A percentile compares a stretch with the other conserved stretches of the same genome.
Evolutionary conservation across 768 basidiomycete genomes (phyloP).

Genomic region (Pulveroboletus sp.): DNA sequence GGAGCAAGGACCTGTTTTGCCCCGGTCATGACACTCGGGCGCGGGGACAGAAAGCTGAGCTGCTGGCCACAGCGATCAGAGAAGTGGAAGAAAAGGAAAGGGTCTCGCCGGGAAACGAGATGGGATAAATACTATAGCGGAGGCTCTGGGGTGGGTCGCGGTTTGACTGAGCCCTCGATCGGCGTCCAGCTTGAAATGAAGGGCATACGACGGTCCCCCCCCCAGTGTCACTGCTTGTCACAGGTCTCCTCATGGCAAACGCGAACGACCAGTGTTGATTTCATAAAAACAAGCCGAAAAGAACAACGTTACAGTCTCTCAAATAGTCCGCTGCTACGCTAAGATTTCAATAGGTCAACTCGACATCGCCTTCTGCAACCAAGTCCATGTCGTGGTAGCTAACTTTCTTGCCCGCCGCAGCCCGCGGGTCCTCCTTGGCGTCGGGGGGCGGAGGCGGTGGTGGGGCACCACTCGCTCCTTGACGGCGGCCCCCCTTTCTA

Average conservation of each 20-base stretch:
- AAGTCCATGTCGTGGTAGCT: slow-evolving; percentile 96
- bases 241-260: slow-evolving; percentile 26
- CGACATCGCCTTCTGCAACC: slow-evolving; percentile 77
- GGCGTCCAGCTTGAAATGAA: slow-evolving; percentile 24
- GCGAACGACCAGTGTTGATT: slow-evolving; percentile 22
- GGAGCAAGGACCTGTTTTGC: slow-evolving; percentile 41
- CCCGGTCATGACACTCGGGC: slow-evolving; percentile 23
- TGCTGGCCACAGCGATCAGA: slow-evolving; percentile 10
- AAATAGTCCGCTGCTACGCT: slow-evolving; percentile 24
- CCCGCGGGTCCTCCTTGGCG: slow-evolving; percentile 89
- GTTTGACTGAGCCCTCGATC: slow-evolving; percentile 25
- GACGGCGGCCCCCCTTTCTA: slow-evolving; percentile 35
- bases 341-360: slow-evolving; percentile 41
- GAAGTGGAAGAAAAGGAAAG: slow-evolving; percentile 8
- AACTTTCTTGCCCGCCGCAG: slow-evolving; percentile 81
- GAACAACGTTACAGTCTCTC: slow-evolving; percentile 20
- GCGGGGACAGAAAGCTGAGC: slow-evolving; percentile 13
- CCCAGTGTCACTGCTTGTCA: slow-evolving; percentile 26
- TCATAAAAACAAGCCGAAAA: slow-evolving; percentile 22
- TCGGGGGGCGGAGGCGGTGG: slow-evolving; percentile 82
- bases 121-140: slow-evolving; percentile 12
- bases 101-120: slow-evolving; percentile 28
- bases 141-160: slow-evolving; percentile 10
- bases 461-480: slow-evolving; percentile 43
- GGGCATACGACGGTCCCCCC: slow-evolving; percentile 6